Conservation (phyloP, 352 stramenopile species). For the Thalassiosira sp. region DNA sequence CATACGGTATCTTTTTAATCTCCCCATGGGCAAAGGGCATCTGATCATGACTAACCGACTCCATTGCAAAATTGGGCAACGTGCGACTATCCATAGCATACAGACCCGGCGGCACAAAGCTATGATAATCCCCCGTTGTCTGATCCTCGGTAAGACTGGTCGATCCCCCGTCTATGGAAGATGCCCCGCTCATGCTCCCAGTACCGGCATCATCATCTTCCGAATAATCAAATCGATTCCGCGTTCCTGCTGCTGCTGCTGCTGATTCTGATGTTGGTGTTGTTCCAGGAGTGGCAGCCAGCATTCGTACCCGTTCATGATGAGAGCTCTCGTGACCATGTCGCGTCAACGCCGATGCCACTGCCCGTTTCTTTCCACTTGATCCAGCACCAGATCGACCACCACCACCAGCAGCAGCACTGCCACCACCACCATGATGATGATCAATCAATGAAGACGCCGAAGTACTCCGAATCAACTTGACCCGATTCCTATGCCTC, state of each 20-base stretch:
- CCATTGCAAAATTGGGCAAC: conserved; percentile 59
- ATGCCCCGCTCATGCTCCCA: conserved; percentile 37
- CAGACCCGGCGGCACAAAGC: conserved; percentile 6
- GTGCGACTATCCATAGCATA: conserved; percentile 46
- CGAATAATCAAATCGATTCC: conserved; percentile 18
- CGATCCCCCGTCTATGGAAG: conserved; percentile 17
- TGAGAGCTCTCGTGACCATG: conserved; percentile 43
- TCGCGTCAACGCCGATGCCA: conserved; percentile 37
- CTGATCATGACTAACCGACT: conserved; percentile 73
- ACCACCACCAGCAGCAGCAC: background rate
- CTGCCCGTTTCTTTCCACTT: conserved; percentile 21
- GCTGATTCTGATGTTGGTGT: too few relatives aligned
- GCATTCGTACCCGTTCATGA: conserved; percentile 44
- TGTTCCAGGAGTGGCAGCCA: conserved; percentile 19
- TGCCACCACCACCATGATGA: background rate
- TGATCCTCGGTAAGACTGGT: background rate
- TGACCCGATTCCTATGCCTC: conserved; percentile 40
- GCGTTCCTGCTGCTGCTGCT: background rate
- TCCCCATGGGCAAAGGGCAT: conserved; percentile 62
- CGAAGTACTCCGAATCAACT: conserved; percentile 33
- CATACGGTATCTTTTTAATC: conserved; percentile 75
- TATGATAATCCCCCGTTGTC: conserved; percentile 9
- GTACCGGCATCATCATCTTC: conserved; percentile 21
- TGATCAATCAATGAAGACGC: conserved; percentile 12
- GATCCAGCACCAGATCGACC: background rate